Conservation (phyloP, 441 rosid species). For the Syzygium malaccense region DNA sequence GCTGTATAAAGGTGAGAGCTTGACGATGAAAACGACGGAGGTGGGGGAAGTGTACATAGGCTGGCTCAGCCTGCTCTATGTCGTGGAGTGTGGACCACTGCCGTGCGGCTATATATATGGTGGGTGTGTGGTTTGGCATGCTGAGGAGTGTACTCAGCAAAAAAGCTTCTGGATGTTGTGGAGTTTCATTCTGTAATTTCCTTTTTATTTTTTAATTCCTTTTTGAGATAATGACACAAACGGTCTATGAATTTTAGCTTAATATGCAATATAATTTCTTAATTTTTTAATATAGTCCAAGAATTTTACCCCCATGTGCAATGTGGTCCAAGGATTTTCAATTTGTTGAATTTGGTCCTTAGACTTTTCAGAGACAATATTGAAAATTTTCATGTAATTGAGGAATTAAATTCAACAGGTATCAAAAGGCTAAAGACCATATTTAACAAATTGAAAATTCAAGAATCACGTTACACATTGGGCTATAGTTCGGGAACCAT, state of each 20-base stretch:
- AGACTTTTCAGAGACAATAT: too few relatives aligned
- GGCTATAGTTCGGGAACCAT: too few relatives aligned
- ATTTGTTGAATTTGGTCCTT: too few relatives aligned
- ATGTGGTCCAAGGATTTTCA: too few relatives aligned
- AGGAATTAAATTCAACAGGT: too few relatives aligned
- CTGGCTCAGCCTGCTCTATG: neutral
- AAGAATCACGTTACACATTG: fast-evolving
- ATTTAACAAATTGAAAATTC: too few relatives aligned
- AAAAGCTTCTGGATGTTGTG: neutral
- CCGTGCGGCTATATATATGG: neutral
- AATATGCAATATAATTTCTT: too few relatives aligned
- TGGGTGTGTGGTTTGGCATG: neutral
- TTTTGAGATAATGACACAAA: too few relatives aligned
- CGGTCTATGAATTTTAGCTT: fast-evolving
- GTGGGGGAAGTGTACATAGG: neutral
- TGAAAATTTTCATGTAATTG: too few relatives aligned
- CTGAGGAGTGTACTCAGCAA: neutral
- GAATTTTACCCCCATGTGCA: too few relatives aligned
- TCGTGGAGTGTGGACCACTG: neutral
- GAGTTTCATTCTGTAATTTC: neutral
- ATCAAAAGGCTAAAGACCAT: fast-evolving
- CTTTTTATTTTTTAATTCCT: neutral
- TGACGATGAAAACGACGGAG: neutral
- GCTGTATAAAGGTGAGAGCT: neutral
- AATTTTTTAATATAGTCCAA: too few relatives aligned